Base-by-base conservation (phyloP, 768 basidiomycete species). In the Gautieria morchelliformis region DNA sequence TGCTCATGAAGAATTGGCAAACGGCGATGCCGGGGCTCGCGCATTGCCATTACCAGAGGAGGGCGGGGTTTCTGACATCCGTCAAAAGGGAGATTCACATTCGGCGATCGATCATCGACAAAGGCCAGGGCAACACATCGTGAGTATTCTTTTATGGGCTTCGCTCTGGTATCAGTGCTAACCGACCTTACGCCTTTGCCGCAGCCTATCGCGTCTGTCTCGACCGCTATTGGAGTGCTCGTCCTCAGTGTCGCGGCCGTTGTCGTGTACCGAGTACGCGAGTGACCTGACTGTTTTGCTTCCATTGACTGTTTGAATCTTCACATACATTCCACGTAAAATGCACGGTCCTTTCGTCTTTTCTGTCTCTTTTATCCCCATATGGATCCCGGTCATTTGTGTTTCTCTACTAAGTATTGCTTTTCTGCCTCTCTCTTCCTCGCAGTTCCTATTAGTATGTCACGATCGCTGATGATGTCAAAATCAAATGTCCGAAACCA, bases 181-280 rank as follows among this genome's bases (percentile, higher is more conserved):
- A 64, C 60, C 58, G 53, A 61, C 55, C 58, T 58, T 63, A 30
- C 50, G 32, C 33, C 66, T 59, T 62, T 37, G 11, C 24, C 19
- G 20, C 51, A 56, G 33, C 56, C 49, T 15, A 60, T 52, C 45
- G 52, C 52, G 65, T 77, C 42, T 74, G 74, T 71, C 62, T 82
- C 62, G 57, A 76, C 84, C 1, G 84, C 82, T 5, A 68, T 85
- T 3, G 85, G 85, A 5, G 79, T 87, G 8, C 66, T 87, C 17
- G 75, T 89, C 4, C 68, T 89, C 30, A 75, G 82, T 51, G 78
- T 85, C 8, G 84, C 83, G 4, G 84, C 87, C 2, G 84, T 79
- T 12, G 86, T 85, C 7, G 85, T 89, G 51, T 57, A 57, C 24
- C 56, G 56, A 20, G 56, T 49, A 12, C 45, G 48, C 15, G 56